Percentiles rank a stretch among this genome's conserved stretches.
phyloP scores from a whole-genome alignment of 2,329 filamentous ascomycete genomes.

The Colletotrichum brevisporum region DNA sequence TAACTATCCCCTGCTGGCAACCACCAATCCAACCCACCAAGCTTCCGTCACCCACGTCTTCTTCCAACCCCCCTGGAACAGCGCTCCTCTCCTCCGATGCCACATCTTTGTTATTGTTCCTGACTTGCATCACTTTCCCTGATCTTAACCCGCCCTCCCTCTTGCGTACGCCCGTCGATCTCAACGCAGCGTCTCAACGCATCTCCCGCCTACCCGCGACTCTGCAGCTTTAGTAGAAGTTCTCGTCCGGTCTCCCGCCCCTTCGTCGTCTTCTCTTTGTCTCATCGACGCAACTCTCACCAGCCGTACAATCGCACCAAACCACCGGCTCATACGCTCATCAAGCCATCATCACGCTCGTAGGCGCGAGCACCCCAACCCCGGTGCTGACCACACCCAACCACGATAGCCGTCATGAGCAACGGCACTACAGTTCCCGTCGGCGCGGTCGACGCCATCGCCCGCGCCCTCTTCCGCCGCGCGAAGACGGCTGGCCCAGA shows the following conservation, averaged over 20 bases:
- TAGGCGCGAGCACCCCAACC: conserved; percentile 9
- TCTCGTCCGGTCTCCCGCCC: conserved; percentile 11
- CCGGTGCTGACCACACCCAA: conserved; percentile 32
- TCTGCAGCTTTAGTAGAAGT: conserved; percentile 33
- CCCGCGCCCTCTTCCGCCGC: conserved; percentile 68
- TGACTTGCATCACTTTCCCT: conserved; percentile 36
- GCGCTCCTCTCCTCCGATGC: conserved; percentile 35
- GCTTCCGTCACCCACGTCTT: conserved; percentile 35
- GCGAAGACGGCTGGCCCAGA: conserved; percentile 63
- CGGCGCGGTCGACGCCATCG: conserved; percentile 69
- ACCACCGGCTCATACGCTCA: not conserved
- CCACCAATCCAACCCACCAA: conserved; percentile 37
- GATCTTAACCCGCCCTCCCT: conserved; percentile 33
- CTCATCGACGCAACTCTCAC: conserved; percentile 1
- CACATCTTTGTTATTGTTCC: conserved; percentile 33
- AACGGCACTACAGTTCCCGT: conserved; percentile 53
- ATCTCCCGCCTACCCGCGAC: conserved; percentile 17
- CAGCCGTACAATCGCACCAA: not conserved
- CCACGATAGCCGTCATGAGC: conserved; percentile 47
- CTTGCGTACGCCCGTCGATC: conserved; percentile 37
- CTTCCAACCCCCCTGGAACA: conserved; percentile 9
- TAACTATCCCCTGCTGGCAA: conserved; percentile 5
- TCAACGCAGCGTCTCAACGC: conserved; percentile 8
- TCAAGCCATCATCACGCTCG: conserved; percentile 6
- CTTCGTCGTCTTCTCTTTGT: not conserved